Evolutionary conservation across 768 basidiomycete species (phyloP).

Genomic region (Kondoa subrosea): DNA sequence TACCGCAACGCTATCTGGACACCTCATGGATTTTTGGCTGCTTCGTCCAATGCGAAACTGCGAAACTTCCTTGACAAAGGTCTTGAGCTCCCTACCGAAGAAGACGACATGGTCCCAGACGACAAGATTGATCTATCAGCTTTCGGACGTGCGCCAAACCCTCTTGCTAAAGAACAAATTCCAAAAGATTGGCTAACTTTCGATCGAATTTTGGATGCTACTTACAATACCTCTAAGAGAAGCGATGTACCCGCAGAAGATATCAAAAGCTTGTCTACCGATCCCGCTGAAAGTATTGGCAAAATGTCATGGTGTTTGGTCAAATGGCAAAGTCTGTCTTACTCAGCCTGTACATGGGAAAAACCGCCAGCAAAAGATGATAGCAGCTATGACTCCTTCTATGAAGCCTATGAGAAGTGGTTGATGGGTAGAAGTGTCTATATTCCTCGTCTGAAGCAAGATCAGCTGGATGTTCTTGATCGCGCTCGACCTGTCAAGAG

Average conservation of each 20-base stretch:
- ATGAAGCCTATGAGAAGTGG: slow-evolving; percentile 50
- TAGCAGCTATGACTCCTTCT: slow-evolving; percentile 47
- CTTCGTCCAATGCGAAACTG: slow-evolving; percentile 12
- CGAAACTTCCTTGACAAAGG: slow-evolving; percentile 24
- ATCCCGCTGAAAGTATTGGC: slow-evolving; percentile 45
- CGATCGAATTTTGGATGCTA: slow-evolving; percentile 77
- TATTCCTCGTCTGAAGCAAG: slow-evolving; percentile 40
- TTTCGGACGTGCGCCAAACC: slow-evolving; percentile 11
- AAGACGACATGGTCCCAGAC: slow-evolving; percentile 15
- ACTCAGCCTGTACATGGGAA: slow-evolving; percentile 54
- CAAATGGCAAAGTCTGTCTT: slow-evolving; percentile 88
- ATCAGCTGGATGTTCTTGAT: slow-evolving; percentile 26
- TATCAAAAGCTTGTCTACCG: slow-evolving; percentile 56
- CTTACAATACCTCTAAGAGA: slow-evolving; percentile 29
- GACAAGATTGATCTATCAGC: slow-evolving; percentile 1
- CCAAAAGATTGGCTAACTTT: slow-evolving; percentile 69
- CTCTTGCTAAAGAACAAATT: slow-evolving; percentile 8
- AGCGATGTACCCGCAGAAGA: slow-evolving; percentile 36
- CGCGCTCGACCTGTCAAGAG: slow-evolving; percentile 31
- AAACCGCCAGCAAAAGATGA: slow-evolving; percentile 33
- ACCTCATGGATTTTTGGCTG: slow-evolving; percentile 20
- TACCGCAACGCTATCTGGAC: slow-evolving; percentile 25
- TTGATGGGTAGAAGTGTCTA: slow-evolving; percentile 46
- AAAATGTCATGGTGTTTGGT: slow-evolving; percentile 64
- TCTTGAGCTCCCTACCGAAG: slow-evolving; percentile 20